A percentile compares a stretch with the other conserved stretches of the same genome.
phyloP scores from a whole-genome alignment of 129 eudicot genomes.

The Flaveria sonorensis region DNA sequence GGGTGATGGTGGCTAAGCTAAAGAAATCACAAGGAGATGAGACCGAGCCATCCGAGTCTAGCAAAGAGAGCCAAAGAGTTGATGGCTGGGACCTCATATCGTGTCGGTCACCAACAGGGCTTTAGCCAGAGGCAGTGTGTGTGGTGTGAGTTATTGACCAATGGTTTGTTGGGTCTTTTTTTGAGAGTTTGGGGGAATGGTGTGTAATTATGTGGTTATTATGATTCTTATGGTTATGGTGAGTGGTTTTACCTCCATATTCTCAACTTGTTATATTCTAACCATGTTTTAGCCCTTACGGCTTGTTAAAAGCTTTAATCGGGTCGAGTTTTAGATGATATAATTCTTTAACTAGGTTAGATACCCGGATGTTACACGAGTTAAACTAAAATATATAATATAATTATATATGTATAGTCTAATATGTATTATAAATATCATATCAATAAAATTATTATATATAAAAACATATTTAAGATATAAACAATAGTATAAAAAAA shows the following conservation, averaged over 20 bases:
- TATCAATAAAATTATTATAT: too few relatives aligned
- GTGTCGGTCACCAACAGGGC: background rate
- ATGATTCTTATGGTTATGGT: background rate
- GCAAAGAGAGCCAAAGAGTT: conserved; percentile 39
- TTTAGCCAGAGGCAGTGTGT: background rate
- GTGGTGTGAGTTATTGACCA: background rate
- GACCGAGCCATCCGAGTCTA: conserved; percentile 51
- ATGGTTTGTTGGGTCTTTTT: conserved; percentile 6
- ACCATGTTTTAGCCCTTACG: background rate
- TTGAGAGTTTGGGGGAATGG: conserved; percentile 6
- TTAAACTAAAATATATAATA: too few relatives aligned
- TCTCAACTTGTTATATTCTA: background rate
- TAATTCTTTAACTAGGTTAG: background rate
- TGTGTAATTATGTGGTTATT: conserved; percentile 26
- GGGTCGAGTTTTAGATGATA: background rate
- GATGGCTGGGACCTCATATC: conserved; percentile 34
- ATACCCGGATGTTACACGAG: too few relatives aligned
- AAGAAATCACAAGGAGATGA: conserved; percentile 72
- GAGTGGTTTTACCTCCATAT: background rate
- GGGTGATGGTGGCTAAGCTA: conserved; percentile 92
- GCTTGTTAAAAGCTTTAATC: background rate
- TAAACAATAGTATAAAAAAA: too few relatives aligned
- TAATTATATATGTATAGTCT: too few relatives aligned
- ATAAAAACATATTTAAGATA: too few relatives aligned
- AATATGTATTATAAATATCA: too few relatives aligned